Evolutionary conservation across 148 eudicot genomes (phyloP).

Genomic region (Cornus controversa): DNA sequence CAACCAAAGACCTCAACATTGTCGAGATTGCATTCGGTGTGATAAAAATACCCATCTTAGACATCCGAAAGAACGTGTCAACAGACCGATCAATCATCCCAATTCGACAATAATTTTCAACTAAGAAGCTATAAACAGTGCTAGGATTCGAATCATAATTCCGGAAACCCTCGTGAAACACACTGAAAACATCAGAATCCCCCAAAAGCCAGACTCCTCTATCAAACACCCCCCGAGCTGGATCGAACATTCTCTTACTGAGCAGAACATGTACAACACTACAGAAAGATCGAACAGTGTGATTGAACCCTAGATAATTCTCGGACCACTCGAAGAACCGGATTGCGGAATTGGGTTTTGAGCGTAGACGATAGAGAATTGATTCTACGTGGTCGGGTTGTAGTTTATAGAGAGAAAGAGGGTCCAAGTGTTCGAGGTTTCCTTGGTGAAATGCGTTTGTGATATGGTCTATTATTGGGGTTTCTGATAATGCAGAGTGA

Average conservation of each 20-base stretch:
- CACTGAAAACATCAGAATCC: conserved; percentile 33
- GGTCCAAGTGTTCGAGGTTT: conserved; percentile 28
- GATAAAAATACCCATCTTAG: conserved; percentile 37
- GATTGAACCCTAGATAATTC: conserved; percentile 37
- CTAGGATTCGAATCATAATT: conserved; percentile 42
- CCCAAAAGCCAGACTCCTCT: conserved; percentile 35
- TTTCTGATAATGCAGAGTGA: conserved; percentile 17
- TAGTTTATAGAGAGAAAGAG: conserved; percentile 11
- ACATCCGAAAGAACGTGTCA: conserved; percentile 40
- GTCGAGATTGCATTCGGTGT: conserved; percentile 41
- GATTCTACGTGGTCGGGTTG: conserved; percentile 36
- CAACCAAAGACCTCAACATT: conserved; percentile 46
- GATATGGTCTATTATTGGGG: conserved; percentile 27
- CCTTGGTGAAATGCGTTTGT: conserved; percentile 36
- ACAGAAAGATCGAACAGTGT: conserved; percentile 25
- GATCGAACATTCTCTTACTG: conserved; percentile 39
- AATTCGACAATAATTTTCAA: conserved; percentile 51
- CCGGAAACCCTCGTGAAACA: conserved; percentile 34
- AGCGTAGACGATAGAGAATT: conserved; percentile 43
- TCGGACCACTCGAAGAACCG: conserved; percentile 54
- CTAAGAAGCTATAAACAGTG: conserved; percentile 53
- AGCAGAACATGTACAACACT: conserved; percentile 36
- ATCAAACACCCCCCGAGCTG: conserved; percentile 50
- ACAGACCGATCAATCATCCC: conserved; percentile 45
- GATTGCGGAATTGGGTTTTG: conserved; percentile 52